Evolutionary conservation across 2,329 filamentous ascomycete genomes (phyloP), one percentile per base, ranked within the genome.

Genomic region (Tolypocladium tundrense): DNA sequence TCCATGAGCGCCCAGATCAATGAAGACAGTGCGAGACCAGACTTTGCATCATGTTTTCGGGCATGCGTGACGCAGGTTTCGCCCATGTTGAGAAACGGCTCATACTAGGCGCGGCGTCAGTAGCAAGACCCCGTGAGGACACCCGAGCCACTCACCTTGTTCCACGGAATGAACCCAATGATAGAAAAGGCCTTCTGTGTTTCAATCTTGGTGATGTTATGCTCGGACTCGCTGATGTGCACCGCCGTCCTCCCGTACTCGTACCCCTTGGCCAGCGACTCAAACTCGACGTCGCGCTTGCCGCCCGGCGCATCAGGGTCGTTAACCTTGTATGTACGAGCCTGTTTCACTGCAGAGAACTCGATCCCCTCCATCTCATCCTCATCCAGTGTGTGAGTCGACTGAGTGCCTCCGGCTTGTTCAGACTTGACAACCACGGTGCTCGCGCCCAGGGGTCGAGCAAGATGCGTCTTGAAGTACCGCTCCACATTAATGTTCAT

Each of bases 181-280:
- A 99, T 87, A 4, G 91, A 87, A 58, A 97, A 85, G 9, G 82
- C 80, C 59, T 88, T 86, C 11, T 76, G 72, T 0, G 91, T 94
- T 66, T 95, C 87, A 40, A 97, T 79, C 62, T 88, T 91, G n/a
- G 91, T 96, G 58, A 97, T 85, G 64, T 92, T 91, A 69, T 88
- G 82, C 66, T 99, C 93, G 0, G 88, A 88, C 64, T 92, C 87
- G 63, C 85, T 90, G 64, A 99, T 96, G 63, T 88, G 87, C 1
- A 99, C 93, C 2, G 90, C 91, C 0, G 93, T 97, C 58, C 91
- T 83, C 52, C 94, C 94, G 69, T 99, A 99, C 67, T 91, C 87
- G 67, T 93, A 99, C 0, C 94, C 94, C 70, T 91, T 96, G n/a
- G 90, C 90, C 42, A 99, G 79, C 19, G 90, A 84, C 16, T 96